phyloP scores from a whole-genome alignment of 352 stramenopile species.

The Globisporangium solare region DNA sequence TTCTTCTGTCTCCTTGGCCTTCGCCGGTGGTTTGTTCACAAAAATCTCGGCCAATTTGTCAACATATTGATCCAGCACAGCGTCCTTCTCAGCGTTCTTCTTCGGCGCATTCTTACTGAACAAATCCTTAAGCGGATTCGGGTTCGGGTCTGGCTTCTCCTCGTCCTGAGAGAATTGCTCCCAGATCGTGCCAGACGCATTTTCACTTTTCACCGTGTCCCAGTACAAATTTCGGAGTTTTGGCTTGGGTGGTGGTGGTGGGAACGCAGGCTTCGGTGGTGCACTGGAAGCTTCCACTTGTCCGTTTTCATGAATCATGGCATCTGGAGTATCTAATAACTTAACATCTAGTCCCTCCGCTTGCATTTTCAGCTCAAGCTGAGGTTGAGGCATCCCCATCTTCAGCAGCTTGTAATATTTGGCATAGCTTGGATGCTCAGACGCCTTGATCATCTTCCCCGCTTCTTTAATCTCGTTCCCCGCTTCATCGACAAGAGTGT shows the following conservation, averaged over 20 bases:
- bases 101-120: conserved; percentile 17
- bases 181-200: conserved; percentile 68
- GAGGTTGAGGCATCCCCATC: conserved; percentile 91
- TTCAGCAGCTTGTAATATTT: conserved; percentile 97
- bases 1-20: conserved; percentile 44
- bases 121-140: conserved; percentile 25
- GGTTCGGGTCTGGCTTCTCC: conserved; percentile 25
- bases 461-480: conserved; percentile 22
- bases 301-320: conserved; percentile 50
- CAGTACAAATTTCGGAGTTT: conserved; percentile 85
- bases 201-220: conserved; percentile 64
- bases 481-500: conserved; percentile 23
- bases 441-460: conserved; percentile 39
- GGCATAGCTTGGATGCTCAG: conserved; percentile 84
- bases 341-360: conserved; percentile 88
- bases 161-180: conserved; percentile 41
- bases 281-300: conserved; percentile 17
- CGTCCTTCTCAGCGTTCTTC: conserved; percentile 30
- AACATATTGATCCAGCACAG: conserved; percentile 61
- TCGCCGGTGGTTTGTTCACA: conserved; percentile 64
- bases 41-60: conserved; percentile 69
- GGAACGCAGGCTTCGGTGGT: conserved; percentile 25
- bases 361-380: conserved; percentile 91
- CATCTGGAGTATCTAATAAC: conserved; percentile 85
- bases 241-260: conserved; percentile 52